phyloP scores from a whole-genome alignment of 768 basidiomycete genomes.

The Tephrocybe sp. region DNA sequence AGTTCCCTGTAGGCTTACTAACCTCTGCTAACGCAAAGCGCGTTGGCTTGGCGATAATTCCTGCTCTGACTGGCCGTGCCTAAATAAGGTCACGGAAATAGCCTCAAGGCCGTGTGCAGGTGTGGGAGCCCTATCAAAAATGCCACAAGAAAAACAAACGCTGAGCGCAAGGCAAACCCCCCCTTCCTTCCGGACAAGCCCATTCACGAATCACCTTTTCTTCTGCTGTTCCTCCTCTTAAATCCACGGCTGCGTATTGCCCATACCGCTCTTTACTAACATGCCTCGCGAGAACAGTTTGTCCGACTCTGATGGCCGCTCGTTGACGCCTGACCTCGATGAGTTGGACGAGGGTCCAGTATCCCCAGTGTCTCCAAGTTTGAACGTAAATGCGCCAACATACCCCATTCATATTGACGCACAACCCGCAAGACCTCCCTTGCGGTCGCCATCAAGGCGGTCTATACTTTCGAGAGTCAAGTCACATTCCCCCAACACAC shows the following conservation, averaged over 20 bases:
- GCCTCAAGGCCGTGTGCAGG: too few species aligned
- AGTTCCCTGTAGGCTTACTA: too few species aligned
- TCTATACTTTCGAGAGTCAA: constrained; percentile 13
- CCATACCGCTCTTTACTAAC: constrained; percentile 13
- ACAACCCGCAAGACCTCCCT: not conserved
- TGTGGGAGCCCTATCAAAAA: too few species aligned
- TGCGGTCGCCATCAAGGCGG: constrained; percentile 11
- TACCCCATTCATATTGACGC: constrained; percentile 1
- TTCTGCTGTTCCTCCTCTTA: not conserved
- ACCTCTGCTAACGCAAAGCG: too few species aligned
- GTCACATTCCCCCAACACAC: constrained; percentile 6
- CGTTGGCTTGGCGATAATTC: too few species aligned
- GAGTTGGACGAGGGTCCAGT: constrained; percentile 26
- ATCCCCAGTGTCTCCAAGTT: constrained; percentile 19
- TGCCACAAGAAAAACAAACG: too few species aligned
- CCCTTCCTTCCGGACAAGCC: not conserved
- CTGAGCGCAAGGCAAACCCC: too few species aligned
- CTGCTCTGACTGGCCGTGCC: too few species aligned
- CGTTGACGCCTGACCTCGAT: constrained; percentile 63
- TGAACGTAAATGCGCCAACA: constrained; percentile 2
- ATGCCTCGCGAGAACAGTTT: constrained; percentile 74
- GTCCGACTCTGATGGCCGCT: constrained; percentile 64
- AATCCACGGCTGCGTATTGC: not conserved
- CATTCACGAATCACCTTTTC: not conserved
- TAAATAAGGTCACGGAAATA: too few species aligned